These are phyloP conservation scores for Nitzschia sp. DNA, from an alignment of 108 stramenopile genomes.

Conservation along the genomic window DNA sequence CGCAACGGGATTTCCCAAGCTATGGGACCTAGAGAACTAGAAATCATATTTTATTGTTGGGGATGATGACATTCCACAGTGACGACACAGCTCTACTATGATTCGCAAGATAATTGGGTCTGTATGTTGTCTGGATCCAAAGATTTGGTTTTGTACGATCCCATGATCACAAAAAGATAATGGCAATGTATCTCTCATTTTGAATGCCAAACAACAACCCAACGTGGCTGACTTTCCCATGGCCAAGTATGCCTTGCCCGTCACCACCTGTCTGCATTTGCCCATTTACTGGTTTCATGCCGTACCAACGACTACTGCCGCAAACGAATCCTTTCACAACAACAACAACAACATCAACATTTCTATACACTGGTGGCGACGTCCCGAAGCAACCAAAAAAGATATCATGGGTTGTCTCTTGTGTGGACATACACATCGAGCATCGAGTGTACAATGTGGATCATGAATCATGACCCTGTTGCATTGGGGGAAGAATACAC, in stretches of 20 bases:
- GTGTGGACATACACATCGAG: conserved; percentile 16
- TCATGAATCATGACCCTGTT: too few relatives aligned
- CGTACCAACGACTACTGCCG: too few relatives aligned
- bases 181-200: conserved; percentile 1
- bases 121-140: conserved; percentile 13
- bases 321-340: too few relatives aligned
- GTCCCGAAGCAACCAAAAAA: conserved; percentile 1
- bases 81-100: conserved; percentile 15
- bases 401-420: conserved; percentile 3
- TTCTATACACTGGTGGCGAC: conserved; percentile 21
- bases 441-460: neutral
- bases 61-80: neutral
- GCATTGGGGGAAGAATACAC: too few relatives aligned
- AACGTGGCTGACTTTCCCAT: too few relatives aligned
- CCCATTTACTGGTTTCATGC: conserved; percentile 24
- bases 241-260: conserved; percentile 15
- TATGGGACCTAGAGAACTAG: too few relatives aligned
- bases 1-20: too few relatives aligned
- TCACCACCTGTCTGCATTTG: conserved; percentile 9
- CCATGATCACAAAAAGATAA: neutral
- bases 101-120: conserved; percentile 20
- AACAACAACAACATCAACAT: conserved; percentile 1
- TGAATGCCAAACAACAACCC: neutral
- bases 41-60: too few relatives aligned
- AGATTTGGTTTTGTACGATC: conserved; percentile 11